Conservation (phyloP, 2,329 filamentous ascomycete genomes). For the Cladosporium cucumerinum region DNA sequence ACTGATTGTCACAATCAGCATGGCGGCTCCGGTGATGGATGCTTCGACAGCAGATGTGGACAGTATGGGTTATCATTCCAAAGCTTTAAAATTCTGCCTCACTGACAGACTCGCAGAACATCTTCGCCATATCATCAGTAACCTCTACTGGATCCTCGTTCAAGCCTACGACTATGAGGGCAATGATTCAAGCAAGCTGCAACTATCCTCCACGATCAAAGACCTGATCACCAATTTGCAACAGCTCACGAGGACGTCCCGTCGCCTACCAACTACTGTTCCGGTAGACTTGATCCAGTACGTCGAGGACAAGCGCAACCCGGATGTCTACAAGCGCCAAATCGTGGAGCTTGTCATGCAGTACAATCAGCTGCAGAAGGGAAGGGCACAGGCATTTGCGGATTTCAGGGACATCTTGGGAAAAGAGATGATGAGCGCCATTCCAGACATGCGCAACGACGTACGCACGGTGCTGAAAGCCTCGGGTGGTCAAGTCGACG, state of each 20-base stretch:
- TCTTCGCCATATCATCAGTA: slow-evolving; percentile 59
- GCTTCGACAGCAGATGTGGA: slow-evolving; percentile 9
- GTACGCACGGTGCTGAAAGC: slow-evolving; percentile 50
- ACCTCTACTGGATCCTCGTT: slow-evolving; percentile 57
- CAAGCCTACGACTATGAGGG: slow-evolving; percentile 61
- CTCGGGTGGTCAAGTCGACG: slow-evolving; percentile 37
- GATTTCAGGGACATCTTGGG: slow-evolving; percentile 58
- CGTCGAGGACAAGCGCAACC: slow-evolving; percentile 61
- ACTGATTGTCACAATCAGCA: neutral
- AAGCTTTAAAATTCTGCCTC: too few relatives aligned
- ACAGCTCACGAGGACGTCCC: slow-evolving; percentile 49
- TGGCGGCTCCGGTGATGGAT: slow-evolving; percentile 6
- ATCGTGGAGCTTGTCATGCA: slow-evolving; percentile 63
- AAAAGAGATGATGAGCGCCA: slow-evolving; percentile 54
- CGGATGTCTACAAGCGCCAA: slow-evolving; percentile 64
- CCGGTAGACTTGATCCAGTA: slow-evolving; percentile 64
- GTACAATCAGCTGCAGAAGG: slow-evolving; percentile 61
- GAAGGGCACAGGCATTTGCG: slow-evolving; percentile 58
- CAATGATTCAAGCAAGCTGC: slow-evolving; percentile 51
- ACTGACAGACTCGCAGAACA: neutral
- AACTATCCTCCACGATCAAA: slow-evolving; percentile 56
- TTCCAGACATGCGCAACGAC: slow-evolving; percentile 55
- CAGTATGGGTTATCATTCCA: neutral
- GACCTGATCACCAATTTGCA: slow-evolving; percentile 52
- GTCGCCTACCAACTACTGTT: slow-evolving; percentile 51